Evolutionary conservation across 768 basidiomycete species (phyloP).

Genomic region (Lactifluus volemus): DNA sequence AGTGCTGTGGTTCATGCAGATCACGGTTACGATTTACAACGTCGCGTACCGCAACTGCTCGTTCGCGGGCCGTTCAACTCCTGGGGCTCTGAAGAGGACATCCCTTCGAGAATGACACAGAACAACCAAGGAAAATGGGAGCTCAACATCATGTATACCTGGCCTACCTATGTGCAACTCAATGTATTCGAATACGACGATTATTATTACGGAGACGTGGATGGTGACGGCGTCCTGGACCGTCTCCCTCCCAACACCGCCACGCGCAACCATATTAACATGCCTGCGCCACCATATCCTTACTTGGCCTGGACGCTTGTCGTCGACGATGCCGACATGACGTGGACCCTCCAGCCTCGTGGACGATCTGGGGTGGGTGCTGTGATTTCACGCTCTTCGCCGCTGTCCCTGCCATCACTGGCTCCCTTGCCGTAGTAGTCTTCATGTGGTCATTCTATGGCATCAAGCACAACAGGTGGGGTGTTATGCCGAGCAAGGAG

Average conservation of each 20-base stretch:
- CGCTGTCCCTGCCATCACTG: slow-evolving; percentile 78
- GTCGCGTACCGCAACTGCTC: slow-evolving; percentile 81
- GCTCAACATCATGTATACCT: slow-evolving; percentile 79
- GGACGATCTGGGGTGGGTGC: slow-evolving; percentile 77
- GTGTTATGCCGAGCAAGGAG: slow-evolving; percentile 64
- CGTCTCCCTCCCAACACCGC: slow-evolving; percentile 86
- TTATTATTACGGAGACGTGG: slow-evolving; percentile 87
- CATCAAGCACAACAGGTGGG: slow-evolving; percentile 89
- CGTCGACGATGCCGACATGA: slow-evolving; percentile 68
- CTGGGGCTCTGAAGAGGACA: slow-evolving; percentile 88
- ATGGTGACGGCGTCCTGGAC: slow-evolving; percentile 81
- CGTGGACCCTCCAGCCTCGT: slow-evolving; percentile 74
- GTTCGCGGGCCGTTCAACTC: slow-evolving; percentile 85
- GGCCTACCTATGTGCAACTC: slow-evolving; percentile 86
- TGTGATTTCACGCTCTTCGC: slow-evolving; percentile 80
- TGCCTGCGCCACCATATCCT: slow-evolving; percentile 83
- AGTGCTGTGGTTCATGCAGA: slow-evolving; percentile 74
- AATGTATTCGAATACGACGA: slow-evolving; percentile 89
- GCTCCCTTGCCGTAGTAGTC: slow-evolving; percentile 66
- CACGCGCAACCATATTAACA: slow-evolving; percentile 82
- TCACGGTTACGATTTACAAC: slow-evolving; percentile 43
- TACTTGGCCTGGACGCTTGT: slow-evolving; percentile 82
- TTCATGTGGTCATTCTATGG: slow-evolving; percentile 98
- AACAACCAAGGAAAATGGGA: slow-evolving; percentile 66
- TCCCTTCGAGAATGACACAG: slow-evolving; percentile 58